phyloP scores from a whole-genome alignment of 2,329 filamentous ascomycete species.

The Fusarium hainanense region DNA sequence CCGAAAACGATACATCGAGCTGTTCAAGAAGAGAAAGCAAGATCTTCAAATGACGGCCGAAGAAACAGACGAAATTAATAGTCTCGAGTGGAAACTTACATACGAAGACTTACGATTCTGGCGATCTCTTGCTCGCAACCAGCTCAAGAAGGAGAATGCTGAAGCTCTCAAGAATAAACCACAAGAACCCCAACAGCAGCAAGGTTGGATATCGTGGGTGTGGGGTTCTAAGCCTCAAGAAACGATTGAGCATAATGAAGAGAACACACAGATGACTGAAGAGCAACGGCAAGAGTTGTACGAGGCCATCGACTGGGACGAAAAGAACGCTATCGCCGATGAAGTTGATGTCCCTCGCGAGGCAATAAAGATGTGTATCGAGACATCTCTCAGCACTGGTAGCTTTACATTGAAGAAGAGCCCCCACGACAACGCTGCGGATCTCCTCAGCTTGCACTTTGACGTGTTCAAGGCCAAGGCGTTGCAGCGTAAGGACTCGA shows the following conservation, averaged over 20 bases:
- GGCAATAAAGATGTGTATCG: slow-evolving; percentile 90
- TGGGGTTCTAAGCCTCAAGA: slow-evolving; percentile 82
- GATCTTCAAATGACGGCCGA: slow-evolving; percentile 75
- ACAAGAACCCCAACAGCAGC: slow-evolving; percentile 69
- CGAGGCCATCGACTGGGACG: slow-evolving; percentile 97
- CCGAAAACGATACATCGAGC: slow-evolving; percentile 85
- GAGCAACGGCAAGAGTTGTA: slow-evolving; percentile 97
- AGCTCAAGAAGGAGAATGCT: slow-evolving; percentile 94
- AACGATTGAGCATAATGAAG: slow-evolving; percentile 68
- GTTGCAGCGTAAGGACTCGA: slow-evolving; percentile 88
- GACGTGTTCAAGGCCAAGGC: slow-evolving; percentile 94
- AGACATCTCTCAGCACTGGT: slow-evolving; percentile 92
- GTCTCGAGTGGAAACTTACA: slow-evolving; percentile 85
- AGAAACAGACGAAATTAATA: slow-evolving; percentile 78
- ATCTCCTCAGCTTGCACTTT: slow-evolving; percentile 91
- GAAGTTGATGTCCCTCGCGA: slow-evolving; percentile 91
- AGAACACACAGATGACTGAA: slow-evolving; percentile 90
- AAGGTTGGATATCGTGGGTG: slow-evolving; percentile 91
- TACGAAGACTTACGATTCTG: slow-evolving; percentile 99
- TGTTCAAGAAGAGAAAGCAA: slow-evolving; percentile 95
- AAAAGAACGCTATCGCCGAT: slow-evolving; percentile 89
- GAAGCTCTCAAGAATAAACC: slow-evolving; percentile 78
- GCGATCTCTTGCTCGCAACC: slow-evolving; percentile 92
- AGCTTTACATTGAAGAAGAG: slow-evolving; percentile 94
- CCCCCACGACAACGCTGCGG: slow-evolving; percentile 67